Percentiles rank a stretch among this genome's conserved stretches.
These are phyloP conservation scores for Wickerhamomyces subpelliculosus DNA, from an alignment of 805 yeast genomes.

Conservation along the genomic window DNA sequence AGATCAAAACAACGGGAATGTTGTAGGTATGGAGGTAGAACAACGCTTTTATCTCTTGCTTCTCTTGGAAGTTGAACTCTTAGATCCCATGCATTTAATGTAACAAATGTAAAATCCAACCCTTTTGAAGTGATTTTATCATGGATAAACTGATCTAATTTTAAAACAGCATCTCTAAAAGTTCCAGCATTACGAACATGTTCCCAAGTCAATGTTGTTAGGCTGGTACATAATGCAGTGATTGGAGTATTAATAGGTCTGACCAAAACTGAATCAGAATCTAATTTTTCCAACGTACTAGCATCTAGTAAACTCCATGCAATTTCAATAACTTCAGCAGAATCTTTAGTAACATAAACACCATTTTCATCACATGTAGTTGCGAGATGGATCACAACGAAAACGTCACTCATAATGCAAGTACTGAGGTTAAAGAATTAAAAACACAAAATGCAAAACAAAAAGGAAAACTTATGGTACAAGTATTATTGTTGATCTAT, in stretches of 20 bases:
- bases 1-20: conserved; percentile 74
- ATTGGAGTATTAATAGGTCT: conserved; percentile 63
- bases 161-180: conserved; percentile 55
- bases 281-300: conserved; percentile 34
- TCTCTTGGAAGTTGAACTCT: conserved; percentile 76
- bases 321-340: conserved; percentile 59
- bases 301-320: conserved; percentile 64
- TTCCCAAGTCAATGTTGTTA: conserved; percentile 54
- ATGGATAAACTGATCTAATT: conserved; percentile 45
- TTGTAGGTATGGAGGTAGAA: conserved; percentile 67
- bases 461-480: not conserved
- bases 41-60: conserved; percentile 68
- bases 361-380: conserved; percentile 65
- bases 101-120: conserved; percentile 56
- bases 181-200: conserved; percentile 49
- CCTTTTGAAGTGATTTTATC: conserved; percentile 33
- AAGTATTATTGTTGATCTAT: no score
- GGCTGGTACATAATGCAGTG: conserved; percentile 46
- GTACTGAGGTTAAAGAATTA: no score
- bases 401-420: conserved; percentile 33
- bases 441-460: not conserved
- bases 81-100: conserved; percentile 62
- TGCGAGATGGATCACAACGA: conserved; percentile 53
- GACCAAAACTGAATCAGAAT: conserved; percentile 41
- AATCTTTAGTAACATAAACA: conserved; percentile 53